Conservation (phyloP, 2,329 filamentous ascomycete species). For the Teratosphaeria zuluensis region DNA sequence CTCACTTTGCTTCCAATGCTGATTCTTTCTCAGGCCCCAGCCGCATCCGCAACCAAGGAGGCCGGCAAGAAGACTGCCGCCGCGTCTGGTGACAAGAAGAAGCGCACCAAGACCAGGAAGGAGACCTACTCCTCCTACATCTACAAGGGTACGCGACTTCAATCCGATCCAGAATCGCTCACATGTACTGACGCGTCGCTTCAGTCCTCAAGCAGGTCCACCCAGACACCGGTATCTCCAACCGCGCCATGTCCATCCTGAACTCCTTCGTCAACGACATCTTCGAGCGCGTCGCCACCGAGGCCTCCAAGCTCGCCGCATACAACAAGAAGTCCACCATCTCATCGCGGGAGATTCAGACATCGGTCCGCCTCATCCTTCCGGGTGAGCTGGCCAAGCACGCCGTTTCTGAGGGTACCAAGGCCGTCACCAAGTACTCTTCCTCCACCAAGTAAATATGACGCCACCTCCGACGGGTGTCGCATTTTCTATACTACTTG, state of each 20-base stretch:
- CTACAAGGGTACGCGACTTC: conserved; percentile 76
- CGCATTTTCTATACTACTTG: conserved; percentile 34
- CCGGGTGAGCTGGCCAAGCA: conserved; percentile 99
- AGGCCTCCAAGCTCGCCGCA: conserved; percentile 96
- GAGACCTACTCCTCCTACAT: conserved; percentile 99
- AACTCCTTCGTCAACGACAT: conserved; percentile 99
- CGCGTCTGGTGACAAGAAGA: conserved; percentile 96
- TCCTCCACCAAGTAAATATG: conserved; percentile 90
- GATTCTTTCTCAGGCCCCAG: conserved; percentile 16
- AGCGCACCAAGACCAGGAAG: conserved; percentile 99
- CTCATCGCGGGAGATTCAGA: conserved; percentile 98
- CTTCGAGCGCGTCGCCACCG: conserved; percentile 97
- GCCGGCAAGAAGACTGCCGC: conserved; percentile 98
- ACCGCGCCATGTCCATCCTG: conserved; percentile 98
- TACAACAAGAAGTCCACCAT: conserved; percentile 99
- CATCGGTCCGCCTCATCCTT: conserved; percentile 93
- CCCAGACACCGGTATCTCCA: conserved; percentile 99
- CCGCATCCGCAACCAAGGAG: conserved; percentile 97
- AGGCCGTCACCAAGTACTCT: conserved; percentile 99
- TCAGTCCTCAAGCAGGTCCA: conserved; percentile 99
- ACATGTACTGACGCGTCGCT: conserved; percentile 29
- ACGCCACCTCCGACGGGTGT: conserved; percentile 24
- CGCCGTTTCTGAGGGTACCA: conserved; percentile 97
- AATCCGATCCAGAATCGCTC: not conserved
- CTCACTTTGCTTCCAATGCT: not conserved